phyloP scores from a whole-genome alignment of 1,284 basidiomycete species.

The Violaceomyces palustris region DNA sequence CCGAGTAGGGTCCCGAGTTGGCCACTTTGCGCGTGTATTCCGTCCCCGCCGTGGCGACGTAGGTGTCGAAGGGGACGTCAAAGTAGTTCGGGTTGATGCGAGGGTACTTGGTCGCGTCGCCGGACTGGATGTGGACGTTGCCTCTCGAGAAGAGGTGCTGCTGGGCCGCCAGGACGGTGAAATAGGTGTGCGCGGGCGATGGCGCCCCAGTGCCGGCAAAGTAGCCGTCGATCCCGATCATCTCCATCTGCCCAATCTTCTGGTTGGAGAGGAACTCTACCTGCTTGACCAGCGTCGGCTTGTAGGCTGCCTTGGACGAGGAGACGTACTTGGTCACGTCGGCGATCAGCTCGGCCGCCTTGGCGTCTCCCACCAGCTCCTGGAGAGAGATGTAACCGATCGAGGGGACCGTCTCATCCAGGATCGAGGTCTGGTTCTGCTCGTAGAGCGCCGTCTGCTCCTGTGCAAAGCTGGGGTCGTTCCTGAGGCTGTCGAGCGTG shows the following conservation, averaged over 20 bases:
- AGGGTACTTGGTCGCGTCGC: slow-evolving; percentile 60
- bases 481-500: slow-evolving; percentile 41
- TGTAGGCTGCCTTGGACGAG: slow-evolving; percentile 23
- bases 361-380: slow-evolving; percentile 28
- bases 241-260: slow-evolving; percentile 42
- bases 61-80: slow-evolving; percentile 27
- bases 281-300: slow-evolving; percentile 36
- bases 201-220: slow-evolving; percentile 39
- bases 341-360: slow-evolving; percentile 19
- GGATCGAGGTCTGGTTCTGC: slow-evolving; percentile 33
- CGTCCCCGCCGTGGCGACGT: slow-evolving; percentile 37
- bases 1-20: slow-evolving; percentile 20
- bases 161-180: slow-evolving; percentile 53
- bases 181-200: slow-evolving; percentile 34
- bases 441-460: slow-evolving; percentile 34
- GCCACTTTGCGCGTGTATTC: slow-evolving; percentile 39
- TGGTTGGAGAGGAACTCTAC: slow-evolving; percentile 38
- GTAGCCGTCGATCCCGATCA: slow-evolving; percentile 46
- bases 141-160: slow-evolving; percentile 63
- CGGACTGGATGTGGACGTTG: slow-evolving; percentile 58
- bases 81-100: slow-evolving; percentile 64
- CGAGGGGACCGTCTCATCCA: slow-evolving; percentile 40
- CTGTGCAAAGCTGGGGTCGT: slow-evolving; percentile 35
- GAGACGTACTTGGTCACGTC: slow-evolving; percentile 33
- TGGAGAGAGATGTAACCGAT: slow-evolving; percentile 44